Evolutionary conservation across 2,329 filamentous ascomycete genomes (phyloP).

Genomic region (Aspergillus pseudoviridinutans): DNA sequence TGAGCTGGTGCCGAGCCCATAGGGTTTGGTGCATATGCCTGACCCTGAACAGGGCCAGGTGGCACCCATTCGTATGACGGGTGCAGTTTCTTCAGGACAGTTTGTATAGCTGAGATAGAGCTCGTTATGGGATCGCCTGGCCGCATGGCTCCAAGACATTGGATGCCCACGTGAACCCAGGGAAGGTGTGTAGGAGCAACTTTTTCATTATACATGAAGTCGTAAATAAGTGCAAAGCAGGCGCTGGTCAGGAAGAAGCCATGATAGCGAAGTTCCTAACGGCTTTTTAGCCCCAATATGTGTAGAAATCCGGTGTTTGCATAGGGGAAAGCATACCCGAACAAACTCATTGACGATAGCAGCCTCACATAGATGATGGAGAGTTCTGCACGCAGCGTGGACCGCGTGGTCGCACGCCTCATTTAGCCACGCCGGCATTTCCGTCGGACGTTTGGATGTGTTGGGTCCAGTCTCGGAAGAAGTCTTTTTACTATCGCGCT

Average conservation of each 20-base stretch:
- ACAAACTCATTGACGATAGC: constrained; percentile 40
- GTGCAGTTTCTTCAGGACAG: constrained; percentile 29
- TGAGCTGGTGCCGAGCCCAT: neutral
- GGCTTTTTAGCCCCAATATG: neutral
- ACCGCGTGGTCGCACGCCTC: constrained; percentile 43
- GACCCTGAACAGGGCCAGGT: neutral
- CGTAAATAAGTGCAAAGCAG: constrained; percentile 41
- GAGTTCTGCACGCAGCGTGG: constrained; percentile 39
- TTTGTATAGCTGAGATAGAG: constrained; percentile 30
- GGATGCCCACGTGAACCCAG: constrained; percentile 40
- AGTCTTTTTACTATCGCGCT: constrained; percentile 25
- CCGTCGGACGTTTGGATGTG: constrained; percentile 16
- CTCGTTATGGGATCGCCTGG: constrained; percentile 23
- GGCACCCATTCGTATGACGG: constrained; percentile 27
- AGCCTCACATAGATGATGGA: constrained; percentile 40
- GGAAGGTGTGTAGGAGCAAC: constrained; percentile 38
- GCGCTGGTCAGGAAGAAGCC: constrained; percentile 44
- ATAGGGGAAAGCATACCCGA: constrained; percentile 25
- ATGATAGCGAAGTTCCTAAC: constrained; percentile 44
- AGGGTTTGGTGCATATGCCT: neutral
- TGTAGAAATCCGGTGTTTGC: neutral
- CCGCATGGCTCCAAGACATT: constrained; percentile 36
- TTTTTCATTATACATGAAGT: constrained; percentile 40
- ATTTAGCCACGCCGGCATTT: constrained; percentile 39
- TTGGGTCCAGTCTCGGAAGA: constrained; percentile 4